These are phyloP conservation scores for Zygotorulaspora sp. DNA, from an alignment of 805 yeast genomes.

Conservation along the genomic window DNA sequence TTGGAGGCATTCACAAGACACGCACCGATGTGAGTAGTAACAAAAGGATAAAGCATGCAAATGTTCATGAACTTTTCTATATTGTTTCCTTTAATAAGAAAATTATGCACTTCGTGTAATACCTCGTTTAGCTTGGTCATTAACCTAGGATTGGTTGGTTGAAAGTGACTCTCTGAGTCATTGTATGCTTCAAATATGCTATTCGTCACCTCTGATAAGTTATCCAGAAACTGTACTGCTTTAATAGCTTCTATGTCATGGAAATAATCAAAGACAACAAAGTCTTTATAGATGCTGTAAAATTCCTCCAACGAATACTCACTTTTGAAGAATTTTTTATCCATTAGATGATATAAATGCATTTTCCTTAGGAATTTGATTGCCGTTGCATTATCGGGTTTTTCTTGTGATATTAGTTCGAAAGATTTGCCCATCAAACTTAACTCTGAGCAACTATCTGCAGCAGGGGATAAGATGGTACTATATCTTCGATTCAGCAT, in stretches of 20 bases:
- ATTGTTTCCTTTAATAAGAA: slow-evolving; percentile 13
- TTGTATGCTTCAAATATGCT: slow-evolving; percentile 11
- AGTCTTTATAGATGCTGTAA: slow-evolving; percentile 30
- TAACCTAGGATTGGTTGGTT: slow-evolving; percentile 1
- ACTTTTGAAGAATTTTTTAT: slow-evolving; percentile 21
- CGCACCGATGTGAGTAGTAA: slow-evolving; percentile 1
- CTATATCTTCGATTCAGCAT: slow-evolving; percentile 10
- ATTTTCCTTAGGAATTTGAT: slow-evolving; percentile 30
- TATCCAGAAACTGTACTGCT: slow-evolving; percentile 13
- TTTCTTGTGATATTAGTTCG: slow-evolving; percentile 18
- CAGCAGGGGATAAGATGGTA: slow-evolving; percentile 2
- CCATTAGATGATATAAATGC: slow-evolving; percentile 33
- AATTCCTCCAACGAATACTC: slow-evolving; percentile 33
- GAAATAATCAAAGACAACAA: slow-evolving; percentile 33
- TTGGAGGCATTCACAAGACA: slow-evolving; percentile 20
- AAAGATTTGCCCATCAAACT: slow-evolving; percentile 20
- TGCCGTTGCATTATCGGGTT: slow-evolving; percentile 31
- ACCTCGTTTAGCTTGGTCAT: slow-evolving; percentile 13
- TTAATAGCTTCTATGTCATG: slow-evolving; percentile 22
- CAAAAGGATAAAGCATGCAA: slow-evolving; percentile 23
- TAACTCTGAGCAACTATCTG: slow-evolving; percentile 3
- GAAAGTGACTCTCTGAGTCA: slow-evolving; percentile 1
- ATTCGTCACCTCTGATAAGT: slow-evolving; percentile 20
- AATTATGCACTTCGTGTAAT: slow-evolving; percentile 10
- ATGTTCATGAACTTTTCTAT: slow-evolving; percentile 21